These are phyloP conservation scores for Salix udensis DNA, from an alignment of 345 rosid species.

Conservation along the genomic window DNA sequence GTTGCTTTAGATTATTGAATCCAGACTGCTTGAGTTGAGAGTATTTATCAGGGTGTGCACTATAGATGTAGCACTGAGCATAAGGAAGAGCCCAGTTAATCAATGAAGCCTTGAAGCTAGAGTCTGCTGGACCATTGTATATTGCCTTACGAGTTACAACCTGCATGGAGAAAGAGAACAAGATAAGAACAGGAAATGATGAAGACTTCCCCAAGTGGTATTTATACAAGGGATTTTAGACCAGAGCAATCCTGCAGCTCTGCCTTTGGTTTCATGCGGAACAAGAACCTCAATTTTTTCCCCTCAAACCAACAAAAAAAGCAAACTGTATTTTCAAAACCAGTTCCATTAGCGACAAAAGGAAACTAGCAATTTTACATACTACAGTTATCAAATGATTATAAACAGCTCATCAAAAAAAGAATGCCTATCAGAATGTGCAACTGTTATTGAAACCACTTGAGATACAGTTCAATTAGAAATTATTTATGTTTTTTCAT, in stretches of 20 bases:
- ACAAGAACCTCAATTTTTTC: no score
- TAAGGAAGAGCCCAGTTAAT: constrained; percentile 89
- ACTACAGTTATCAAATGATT: no score
- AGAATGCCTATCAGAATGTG: no score
- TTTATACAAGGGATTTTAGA: background rate
- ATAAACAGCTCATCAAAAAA: no score
- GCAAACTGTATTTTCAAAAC: no score
- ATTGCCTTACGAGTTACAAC: constrained; percentile 73
- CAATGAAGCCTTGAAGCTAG: constrained; percentile 48
- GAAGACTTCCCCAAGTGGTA: background rate
- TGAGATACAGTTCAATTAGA: no score
- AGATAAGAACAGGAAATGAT: background rate
- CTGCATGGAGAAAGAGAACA: constrained; percentile 30
- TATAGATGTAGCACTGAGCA: constrained; percentile 80
- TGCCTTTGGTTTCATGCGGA: background rate
- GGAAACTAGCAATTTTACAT: no score
- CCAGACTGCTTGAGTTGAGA: constrained; percentile 47
- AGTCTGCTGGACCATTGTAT: constrained; percentile 48
- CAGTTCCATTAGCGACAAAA: no score
- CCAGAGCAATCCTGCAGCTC: background rate
- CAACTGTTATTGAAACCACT: no score
- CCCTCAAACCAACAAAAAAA: no score
- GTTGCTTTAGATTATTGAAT: constrained; percentile 36
- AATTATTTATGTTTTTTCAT: no score
- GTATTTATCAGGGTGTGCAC: constrained; percentile 54